Percentiles rank a stretch among this genome's conserved stretches.
phyloP scores from a whole-genome alignment of 176 grass and related monocot genomes.

The Thinopyrum elongatum region DNA sequence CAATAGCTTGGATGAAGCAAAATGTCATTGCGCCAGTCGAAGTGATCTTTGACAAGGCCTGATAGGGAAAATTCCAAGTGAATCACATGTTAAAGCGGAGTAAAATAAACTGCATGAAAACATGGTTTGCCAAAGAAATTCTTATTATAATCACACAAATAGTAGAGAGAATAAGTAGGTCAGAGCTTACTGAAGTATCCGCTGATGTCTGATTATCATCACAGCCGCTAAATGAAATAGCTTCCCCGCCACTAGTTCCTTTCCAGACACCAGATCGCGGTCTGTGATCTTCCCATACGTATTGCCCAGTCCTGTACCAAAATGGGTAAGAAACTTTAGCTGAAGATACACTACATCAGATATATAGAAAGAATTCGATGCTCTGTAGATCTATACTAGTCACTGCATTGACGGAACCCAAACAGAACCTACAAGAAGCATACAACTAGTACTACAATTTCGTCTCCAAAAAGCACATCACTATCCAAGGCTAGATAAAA shows the following conservation, averaged over 20 bases:
- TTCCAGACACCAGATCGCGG: constrained; percentile 93
- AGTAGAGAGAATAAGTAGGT: neutral
- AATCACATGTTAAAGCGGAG: constrained; percentile 14
- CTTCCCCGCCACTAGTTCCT: constrained; percentile 91
- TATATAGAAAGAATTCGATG: neutral
- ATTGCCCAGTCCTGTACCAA: constrained; percentile 71
- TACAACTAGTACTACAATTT: neutral
- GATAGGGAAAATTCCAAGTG: constrained; percentile 22
- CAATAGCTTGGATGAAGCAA: constrained; percentile 98
- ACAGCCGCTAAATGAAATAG: constrained; percentile 96
- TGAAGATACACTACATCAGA: neutral
- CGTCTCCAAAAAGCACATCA: constrained; percentile 8
- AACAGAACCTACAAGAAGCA: constrained; percentile 17
- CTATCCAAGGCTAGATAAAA: neutral
- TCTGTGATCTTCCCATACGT: constrained; percentile 95
- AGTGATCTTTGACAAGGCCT: constrained; percentile 92
- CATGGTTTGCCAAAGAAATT: neutral
- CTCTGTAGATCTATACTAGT: constrained; percentile 11
- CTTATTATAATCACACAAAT: neutral
- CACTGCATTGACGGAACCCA: neutral
- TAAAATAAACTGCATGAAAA: neutral
- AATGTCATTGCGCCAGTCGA: constrained; percentile 98
- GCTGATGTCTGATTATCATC: constrained; percentile 94
- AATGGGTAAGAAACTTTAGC: constrained; percentile 15
- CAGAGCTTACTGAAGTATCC: constrained; percentile 83